Evolutionary conservation across 129 eudicot species (phyloP).

Genomic region (Ambrosia trifida): DNA sequence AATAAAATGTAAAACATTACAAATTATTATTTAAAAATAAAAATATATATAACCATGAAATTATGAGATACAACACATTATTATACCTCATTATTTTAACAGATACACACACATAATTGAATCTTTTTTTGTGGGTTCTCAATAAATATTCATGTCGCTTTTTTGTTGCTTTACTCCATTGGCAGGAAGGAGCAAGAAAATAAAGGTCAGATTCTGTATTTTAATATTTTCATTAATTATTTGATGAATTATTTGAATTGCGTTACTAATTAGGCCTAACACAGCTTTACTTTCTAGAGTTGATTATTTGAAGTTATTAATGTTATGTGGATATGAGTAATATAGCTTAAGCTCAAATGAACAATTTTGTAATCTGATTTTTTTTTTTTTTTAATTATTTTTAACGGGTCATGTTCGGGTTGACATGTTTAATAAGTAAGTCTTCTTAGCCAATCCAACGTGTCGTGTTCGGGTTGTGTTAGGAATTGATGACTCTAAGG

Average conservation of each 20-base stretch:
- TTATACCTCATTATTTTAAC: too few species aligned
- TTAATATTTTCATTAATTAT: not conserved
- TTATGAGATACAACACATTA: too few species aligned
- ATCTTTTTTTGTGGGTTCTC: not conserved
- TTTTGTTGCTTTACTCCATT: slow-evolving; percentile 35
- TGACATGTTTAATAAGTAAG: too few species aligned
- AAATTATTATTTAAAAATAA: too few species aligned
- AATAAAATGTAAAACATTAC: too few species aligned
- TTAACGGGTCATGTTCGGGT: too few species aligned
- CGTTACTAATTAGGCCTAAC: not conserved
- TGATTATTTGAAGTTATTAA: not conserved
- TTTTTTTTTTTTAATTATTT: too few species aligned
- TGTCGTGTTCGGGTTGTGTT: not conserved
- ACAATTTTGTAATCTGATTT: too few species aligned
- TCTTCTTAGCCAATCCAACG: not conserved
- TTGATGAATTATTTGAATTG: not conserved
- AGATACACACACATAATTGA: too few species aligned
- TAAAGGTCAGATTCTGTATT: slow-evolving; percentile 21
- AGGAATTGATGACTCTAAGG: not conserved
- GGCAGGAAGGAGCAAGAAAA: slow-evolving; percentile 25
- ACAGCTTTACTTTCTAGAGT: not conserved
- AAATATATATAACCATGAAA: too few species aligned
- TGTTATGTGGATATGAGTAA: too few species aligned
- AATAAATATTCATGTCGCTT: slow-evolving; percentile 28
- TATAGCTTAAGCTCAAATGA: too few species aligned